Evolutionary conservation across 148 eudicot species (phyloP), one percentile per base, ranked within the genome.

Genomic region (Diospyros lotus): DNA sequence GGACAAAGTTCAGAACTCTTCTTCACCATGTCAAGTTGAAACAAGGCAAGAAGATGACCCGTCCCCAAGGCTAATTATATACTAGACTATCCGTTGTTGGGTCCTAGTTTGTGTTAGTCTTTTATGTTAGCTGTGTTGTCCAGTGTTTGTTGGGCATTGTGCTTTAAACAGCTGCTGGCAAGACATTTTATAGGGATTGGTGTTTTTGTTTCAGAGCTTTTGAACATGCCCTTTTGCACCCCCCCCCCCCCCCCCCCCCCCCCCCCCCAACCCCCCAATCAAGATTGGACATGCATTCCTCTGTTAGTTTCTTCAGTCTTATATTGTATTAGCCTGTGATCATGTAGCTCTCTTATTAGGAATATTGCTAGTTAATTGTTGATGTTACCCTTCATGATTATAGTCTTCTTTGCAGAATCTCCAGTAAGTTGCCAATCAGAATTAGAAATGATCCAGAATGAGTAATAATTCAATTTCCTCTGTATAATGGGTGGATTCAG

Each of bases 51-150:
- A 46, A 5, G 42, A 43, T 56, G 64, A 8, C 15, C 59, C 61
- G 64, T 74, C n/a, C 54, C 65, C 64, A 51, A 65, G 65, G 48
- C 18, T 51, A 41, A 17, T 65, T 11, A 55, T 28, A 28, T 28
- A 58, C 46, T 44, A n/a, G 11, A 59, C 39, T 15, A 43, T 50
- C 44, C 59, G 72, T 68, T 51, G 46, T n/a, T 59, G 45, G 52
- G 53, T 17, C 58, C 39, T 54, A 60, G 11, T 68, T 46, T 45
- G 52, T 51, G 52, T 15, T 81, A 76, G 79, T 72, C 79, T 66
- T 77, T 12, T 80, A 15, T 61, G 53, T 78, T 48, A 48, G 6
- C 52, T 48, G 52, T 48, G 28, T 48, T 48, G 52, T 48, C 52
- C 8, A 48, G 73, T 54, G 6, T 39, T 54, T 54, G 53, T 52